Conservation (phyloP, 306 rosid species). For the Castanea mollissima region DNA sequence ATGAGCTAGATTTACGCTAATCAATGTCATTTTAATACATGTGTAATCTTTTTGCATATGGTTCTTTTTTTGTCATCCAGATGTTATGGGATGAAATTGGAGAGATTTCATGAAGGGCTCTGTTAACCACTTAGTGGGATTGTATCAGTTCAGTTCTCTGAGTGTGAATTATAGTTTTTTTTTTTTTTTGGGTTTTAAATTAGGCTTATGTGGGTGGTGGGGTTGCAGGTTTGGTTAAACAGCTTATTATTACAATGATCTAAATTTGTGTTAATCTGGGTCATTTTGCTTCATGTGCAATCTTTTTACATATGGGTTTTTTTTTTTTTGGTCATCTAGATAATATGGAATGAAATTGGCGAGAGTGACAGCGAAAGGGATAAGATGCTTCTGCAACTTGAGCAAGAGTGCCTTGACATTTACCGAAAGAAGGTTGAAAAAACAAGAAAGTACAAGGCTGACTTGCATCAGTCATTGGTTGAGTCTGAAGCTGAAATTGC, state of each 20-base stretch:
- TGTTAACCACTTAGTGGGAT: background rate
- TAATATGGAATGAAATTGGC: constrained; percentile 95
- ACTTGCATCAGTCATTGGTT: constrained; percentile 52
- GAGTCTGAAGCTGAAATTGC: constrained; percentile 62
- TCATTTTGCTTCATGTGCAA: background rate
- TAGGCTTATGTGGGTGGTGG: too few relatives aligned
- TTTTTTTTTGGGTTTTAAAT: background rate
- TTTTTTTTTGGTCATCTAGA: constrained; percentile 23
- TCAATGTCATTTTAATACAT: background rate
- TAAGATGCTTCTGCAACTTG: constrained; percentile 80
- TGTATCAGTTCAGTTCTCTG: background rate
- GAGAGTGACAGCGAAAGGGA: constrained; percentile 76
- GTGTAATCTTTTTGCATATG: background rate
- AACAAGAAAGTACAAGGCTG: constrained; percentile 73
- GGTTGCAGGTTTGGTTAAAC: too few relatives aligned
- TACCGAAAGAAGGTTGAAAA: constrained; percentile 74
- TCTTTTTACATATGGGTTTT: background rate
- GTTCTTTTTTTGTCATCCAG: constrained; percentile 23
- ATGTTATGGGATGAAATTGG: constrained; percentile 93
- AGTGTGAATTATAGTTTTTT: background rate
- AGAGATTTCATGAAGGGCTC: constrained; percentile 26
- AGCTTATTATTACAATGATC: background rate
- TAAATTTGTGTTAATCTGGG: background rate
- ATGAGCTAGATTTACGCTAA: background rate
- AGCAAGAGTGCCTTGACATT: constrained; percentile 88